Base-by-base conservation (phyloP, 1,284 basidiomycete species). In the Heterobasidion annosum region DNA sequence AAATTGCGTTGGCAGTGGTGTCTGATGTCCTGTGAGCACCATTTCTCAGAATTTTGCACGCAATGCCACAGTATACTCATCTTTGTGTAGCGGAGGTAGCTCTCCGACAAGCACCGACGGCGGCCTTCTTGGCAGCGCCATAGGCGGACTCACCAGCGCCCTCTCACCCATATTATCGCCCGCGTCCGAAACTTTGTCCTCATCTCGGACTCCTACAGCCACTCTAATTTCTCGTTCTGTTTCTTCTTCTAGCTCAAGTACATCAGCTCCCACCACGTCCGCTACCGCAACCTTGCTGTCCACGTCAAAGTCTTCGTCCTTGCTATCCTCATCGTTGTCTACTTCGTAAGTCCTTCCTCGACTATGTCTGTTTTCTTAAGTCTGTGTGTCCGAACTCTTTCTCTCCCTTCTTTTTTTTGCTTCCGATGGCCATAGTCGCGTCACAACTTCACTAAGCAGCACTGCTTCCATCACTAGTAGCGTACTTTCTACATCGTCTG, bases 231-330 rank as follows among this genome's bases (percentile, higher is more conserved):
- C 51, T 56, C 46, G 33, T 49, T 35, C 37, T 19, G 48, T 44
- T 46, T 55, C 54, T 4, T 40, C 34, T 42, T 52, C 55, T 8
- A 58, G 58, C 1, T 46, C 60, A 37, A 51, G 56, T 13, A 18
- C 47, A n/a, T 18, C 53, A 4, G 16, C 53, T 16, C 33, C 18
- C 19, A 48, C 25, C 47, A 43, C 54, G 35, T 54, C 61, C 8
- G 49, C 58, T 25, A 35, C 53, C 6, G 43, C 55, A 19, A 53
- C 55, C 35, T 48, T 58, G 12, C 50, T 51, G 15, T 18, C 50
- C 8, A n/a, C 51, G 2, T 51, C 47, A 12, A 50, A 44, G 10
- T 57, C 55, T n/a, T 42, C 54, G 19, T 34, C 52, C 19, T 56
- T 49, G 34, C 25, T 55, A 32, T 34, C 43, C 3, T 8, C 34